A percentile compares a stretch with the other conserved stretches of the same genome.
Evolutionary conservation across 495 filamentous ascomycete genomes (phyloP).

Genomic region (Schizothecium vesticola): DNA sequence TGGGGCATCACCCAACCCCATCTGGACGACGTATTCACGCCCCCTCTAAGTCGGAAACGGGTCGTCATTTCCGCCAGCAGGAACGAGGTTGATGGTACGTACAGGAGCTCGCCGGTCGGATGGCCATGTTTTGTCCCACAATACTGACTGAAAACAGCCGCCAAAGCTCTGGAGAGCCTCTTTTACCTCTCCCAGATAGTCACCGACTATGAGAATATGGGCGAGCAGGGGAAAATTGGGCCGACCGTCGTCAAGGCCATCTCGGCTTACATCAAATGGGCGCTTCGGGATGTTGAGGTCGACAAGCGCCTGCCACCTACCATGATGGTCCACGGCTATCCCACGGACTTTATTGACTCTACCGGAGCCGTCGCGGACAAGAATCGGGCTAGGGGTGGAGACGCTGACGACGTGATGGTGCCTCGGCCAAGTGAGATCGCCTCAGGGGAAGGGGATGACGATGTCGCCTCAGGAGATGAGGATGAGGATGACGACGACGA

Average conservation of each 20-base stretch:
- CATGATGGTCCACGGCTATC: conserved; percentile 20
- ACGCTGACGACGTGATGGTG: neutral
- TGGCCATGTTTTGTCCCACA: neutral
- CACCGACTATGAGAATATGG: conserved; percentile 26
- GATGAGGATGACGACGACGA: neutral
- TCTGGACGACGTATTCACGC: conserved; percentile 23
- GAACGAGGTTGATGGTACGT: conserved; percentile 25
- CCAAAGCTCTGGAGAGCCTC: conserved; percentile 27
- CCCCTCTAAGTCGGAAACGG: conserved; percentile 19
- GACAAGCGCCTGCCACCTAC: conserved; percentile 10
- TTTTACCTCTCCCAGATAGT: conserved; percentile 28
- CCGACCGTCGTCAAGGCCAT: conserved; percentile 19
- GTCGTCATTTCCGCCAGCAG: conserved; percentile 23
- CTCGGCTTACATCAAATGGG: conserved; percentile 24
- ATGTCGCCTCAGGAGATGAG: neutral
- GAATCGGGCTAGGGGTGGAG: neutral
- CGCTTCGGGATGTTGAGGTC: conserved; percentile 19
- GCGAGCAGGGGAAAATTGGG: conserved; percentile 14
- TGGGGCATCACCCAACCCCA: conserved; percentile 26
- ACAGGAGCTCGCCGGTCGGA: neutral
- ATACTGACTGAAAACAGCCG: conserved; percentile 17
- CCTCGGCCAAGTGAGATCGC: neutral
- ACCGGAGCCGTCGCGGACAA: neutral
- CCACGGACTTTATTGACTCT: conserved; percentile 3
- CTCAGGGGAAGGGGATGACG: neutral